Conservation (phyloP, 116 monocot genomes). For the Thalassia testudinum region DNA sequence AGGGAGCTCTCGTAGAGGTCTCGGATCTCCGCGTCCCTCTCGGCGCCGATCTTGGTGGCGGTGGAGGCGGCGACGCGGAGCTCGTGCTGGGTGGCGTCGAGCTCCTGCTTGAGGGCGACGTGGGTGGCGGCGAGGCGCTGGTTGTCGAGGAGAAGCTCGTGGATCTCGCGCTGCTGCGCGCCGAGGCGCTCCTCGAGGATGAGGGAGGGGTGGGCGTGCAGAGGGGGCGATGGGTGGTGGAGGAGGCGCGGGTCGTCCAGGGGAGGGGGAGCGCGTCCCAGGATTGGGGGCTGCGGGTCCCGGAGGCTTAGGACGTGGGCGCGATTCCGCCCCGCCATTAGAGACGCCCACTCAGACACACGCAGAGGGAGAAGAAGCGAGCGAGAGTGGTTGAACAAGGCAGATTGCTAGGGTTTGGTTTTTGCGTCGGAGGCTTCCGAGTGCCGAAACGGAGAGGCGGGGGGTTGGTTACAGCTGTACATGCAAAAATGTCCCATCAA, state of each 20-base stretch:
- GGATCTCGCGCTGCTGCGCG: slow-evolving; percentile 46
- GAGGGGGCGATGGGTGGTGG: neutral
- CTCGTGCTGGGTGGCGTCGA: slow-evolving; percentile 34
- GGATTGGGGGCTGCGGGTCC: slow-evolving; percentile 5
- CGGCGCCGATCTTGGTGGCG: slow-evolving; percentile 15
- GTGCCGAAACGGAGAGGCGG: too few relatives aligned
- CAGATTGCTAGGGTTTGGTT: too few relatives aligned
- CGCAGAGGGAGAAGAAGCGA: too few relatives aligned
- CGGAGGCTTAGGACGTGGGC: slow-evolving; percentile 22
- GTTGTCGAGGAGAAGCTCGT: slow-evolving; percentile 65
- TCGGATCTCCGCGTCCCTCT: slow-evolving; percentile 32
- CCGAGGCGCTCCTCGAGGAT: slow-evolving; percentile 46
- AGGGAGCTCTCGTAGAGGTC: slow-evolving; percentile 28
- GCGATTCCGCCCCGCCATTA: slow-evolving; percentile 32
- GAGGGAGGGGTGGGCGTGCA: slow-evolving; percentile 5
- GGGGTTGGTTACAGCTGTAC: too few relatives aligned
- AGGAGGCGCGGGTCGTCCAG: slow-evolving; percentile 9
- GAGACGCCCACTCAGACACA: too few relatives aligned
- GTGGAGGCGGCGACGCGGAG: slow-evolving; percentile 25
- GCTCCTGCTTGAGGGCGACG: slow-evolving; percentile 59
- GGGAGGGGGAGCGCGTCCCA: slow-evolving; percentile 3
- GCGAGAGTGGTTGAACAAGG: too few relatives aligned
- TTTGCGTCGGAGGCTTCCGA: too few relatives aligned
- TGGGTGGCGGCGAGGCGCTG: slow-evolving; percentile 77
- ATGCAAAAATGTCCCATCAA: too few relatives aligned